Evolutionary conservation across 768 basidiomycete genomes (phyloP).

Genomic region (Lanmaoa rubissima): DNA sequence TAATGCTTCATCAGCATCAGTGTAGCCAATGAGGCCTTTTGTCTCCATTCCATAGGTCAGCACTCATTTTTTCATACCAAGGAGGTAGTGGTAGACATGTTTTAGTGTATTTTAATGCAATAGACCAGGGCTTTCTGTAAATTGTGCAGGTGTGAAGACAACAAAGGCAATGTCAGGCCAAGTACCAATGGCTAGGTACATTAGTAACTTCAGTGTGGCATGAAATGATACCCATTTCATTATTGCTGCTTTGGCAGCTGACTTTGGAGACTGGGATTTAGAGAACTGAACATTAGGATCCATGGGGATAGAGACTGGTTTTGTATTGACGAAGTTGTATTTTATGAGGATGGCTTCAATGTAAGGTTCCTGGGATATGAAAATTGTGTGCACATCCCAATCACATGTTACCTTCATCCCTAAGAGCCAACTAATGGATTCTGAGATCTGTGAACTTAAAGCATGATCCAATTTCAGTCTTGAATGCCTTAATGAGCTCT

Average conservation of each 20-base stretch:
- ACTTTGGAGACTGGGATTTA: not conserved
- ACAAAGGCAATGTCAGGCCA: not conserved
- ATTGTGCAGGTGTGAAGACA: not conserved
- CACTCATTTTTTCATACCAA: not conserved
- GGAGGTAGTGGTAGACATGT: not conserved
- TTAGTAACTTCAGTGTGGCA: not conserved
- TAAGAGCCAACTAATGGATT: slow-evolving; percentile 11
- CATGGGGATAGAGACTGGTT: slow-evolving; percentile 1
- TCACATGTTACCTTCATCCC: slow-evolving; percentile 6
- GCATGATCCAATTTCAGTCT: not conserved
- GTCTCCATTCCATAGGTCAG: not conserved
- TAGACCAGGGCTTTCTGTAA: not conserved
- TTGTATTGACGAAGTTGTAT: slow-evolving; percentile 1
- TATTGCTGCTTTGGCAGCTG: not conserved
- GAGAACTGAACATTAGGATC: not conserved
- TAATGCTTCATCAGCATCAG: not conserved
- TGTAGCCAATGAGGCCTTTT: not conserved
- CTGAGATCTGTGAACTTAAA: slow-evolving; percentile 3
- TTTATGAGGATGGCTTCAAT: slow-evolving; percentile 2
- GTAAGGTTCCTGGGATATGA: not conserved
- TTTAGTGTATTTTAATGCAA: not conserved
- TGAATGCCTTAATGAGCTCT: slow-evolving; percentile 2
- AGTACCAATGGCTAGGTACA: not conserved
- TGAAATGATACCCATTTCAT: not conserved
- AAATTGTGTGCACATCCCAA: not conserved